A percentile compares a stretch with the other conserved stretches of the same genome.
Conservation (phyloP, 805 yeast genomes). For the Ogataea ramenticola region DNA sequence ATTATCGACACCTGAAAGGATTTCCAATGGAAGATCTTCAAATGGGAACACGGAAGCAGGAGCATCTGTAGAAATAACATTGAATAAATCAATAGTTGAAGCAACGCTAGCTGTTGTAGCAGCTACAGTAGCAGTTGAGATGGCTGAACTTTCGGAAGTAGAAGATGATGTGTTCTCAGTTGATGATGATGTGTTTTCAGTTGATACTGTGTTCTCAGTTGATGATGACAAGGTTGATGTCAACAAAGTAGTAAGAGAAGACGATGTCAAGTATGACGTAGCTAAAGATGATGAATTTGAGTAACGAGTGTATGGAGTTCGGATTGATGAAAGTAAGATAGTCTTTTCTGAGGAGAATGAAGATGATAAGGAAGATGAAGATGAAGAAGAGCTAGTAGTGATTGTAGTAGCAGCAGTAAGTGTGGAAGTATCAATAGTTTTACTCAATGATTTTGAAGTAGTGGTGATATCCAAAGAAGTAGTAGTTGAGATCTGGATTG, state of each 20-base stretch:
- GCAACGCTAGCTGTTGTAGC: conserved; percentile 12
- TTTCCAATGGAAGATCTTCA: conserved; percentile 33
- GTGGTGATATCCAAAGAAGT: conserved; percentile 1
- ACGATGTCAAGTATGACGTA: neutral
- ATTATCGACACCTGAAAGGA: conserved; percentile 42
- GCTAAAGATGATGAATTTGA: conserved; percentile 1
- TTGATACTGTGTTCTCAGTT: conserved; percentile 1
- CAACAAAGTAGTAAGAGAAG: neutral
- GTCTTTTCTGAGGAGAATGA: neutral
- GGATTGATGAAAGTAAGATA: neutral
- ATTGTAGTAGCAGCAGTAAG: conserved; percentile 15
- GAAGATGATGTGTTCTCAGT: conserved; percentile 3
- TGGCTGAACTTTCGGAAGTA: too few species aligned
- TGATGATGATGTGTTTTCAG: neutral
- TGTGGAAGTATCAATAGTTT: conserved; percentile 18
- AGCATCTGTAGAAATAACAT: conserved; percentile 34
- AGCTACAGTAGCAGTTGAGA: conserved; percentile 1
- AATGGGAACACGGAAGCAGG: conserved; percentile 43
- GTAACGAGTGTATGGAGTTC: neutral
- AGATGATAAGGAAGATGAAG: neutral
- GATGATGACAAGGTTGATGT: conserved; percentile 1
- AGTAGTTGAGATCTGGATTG: neutral
- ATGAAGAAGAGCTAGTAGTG: conserved; percentile 2
- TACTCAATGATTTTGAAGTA: conserved; percentile 14
- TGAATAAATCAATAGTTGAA: conserved; percentile 38